Base-by-base conservation (phyloP, 257 asterid genomes). In the Jacaranda mimosifolia region DNA sequence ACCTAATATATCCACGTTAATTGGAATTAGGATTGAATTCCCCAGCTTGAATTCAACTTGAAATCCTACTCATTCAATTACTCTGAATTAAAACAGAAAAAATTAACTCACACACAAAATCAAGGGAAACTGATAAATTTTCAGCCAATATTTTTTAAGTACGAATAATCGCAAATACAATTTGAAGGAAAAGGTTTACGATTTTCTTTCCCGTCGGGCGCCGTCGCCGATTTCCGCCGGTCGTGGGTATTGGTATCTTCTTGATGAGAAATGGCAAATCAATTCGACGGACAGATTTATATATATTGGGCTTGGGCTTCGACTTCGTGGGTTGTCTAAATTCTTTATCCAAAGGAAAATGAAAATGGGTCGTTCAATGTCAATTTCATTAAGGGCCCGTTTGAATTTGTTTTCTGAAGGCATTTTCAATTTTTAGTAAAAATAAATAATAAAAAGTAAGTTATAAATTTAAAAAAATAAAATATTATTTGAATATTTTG, bases 171-270 rank as follows among this genome's bases (percentile, higher is more conserved):
- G 49, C 1, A 9, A 26, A 52, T 8, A 1, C 18, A 38, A n/a
- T 46, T 48, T 45, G 1, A 42, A 5, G 46, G 64, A 35, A 52
- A 17, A 17, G 1, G 17, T 14, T 9, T 53, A 36, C 64, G 5
- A 48, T 52, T 53, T 8, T 35, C 11, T 17, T n/a, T 70, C 52
- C 45, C 51, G 52, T 17, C 10, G 18, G 12, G 26, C 46, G 46
- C 63, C 51, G 75, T 35, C 64, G 15, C 64, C 64, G 13, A 64
- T 7, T 64, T 39, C 12, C 65, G n/a, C 65, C 65, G 15, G 65
- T 19, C 39, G 40, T 3, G 18, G 56, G 0, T 15, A 12, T 15
- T 0, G 55, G 3, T 15, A 10, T 18, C 19, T 57, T 6, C 9
- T 19, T 57, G 63, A 36, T 7, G 19, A 35, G 2, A 26, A 26